Evolutionary conservation across 2,329 filamentous ascomycete species (phyloP).

Genomic region (Hymenoscyphus infarciens): DNA sequence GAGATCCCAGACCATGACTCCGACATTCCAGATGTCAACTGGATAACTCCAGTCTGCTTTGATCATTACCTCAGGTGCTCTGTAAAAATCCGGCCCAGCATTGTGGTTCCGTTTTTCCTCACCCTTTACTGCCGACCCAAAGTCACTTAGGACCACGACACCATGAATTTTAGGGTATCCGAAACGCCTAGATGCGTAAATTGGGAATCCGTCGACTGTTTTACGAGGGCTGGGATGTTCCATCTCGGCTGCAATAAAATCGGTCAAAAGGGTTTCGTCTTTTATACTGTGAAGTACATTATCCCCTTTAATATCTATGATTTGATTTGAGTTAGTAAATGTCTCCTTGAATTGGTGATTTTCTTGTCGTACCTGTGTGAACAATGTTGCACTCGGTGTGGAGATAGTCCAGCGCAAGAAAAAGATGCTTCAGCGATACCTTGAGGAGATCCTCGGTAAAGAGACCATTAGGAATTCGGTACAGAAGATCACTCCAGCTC

Average conservation of each 20-base stretch:
- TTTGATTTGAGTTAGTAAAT: constrained; percentile 13
- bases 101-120: constrained; percentile 36
- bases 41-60: background rate
- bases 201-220: constrained; percentile 36
- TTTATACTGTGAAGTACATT: constrained; percentile 35
- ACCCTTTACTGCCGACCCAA: constrained; percentile 44
- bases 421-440: constrained; percentile 33
- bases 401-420: constrained; percentile 44
- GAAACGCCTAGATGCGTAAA: constrained; percentile 43
- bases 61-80: constrained; percentile 1
- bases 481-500: constrained; percentile 35
- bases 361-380: constrained; percentile 40
- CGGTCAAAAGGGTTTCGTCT: constrained; percentile 31
- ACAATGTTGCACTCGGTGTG: constrained; percentile 44
- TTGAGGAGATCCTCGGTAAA: constrained; percentile 33
- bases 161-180: constrained; percentile 34
- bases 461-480: background rate
- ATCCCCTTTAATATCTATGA: constrained; percentile 32
- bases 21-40: constrained; percentile 8
- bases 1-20: background rate
- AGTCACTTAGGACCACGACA: constrained; percentile 44
- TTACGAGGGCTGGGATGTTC: constrained; percentile 40
- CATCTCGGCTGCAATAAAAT: constrained; percentile 27
- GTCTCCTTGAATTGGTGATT: background rate
- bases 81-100: background rate